Evolutionary conservation across 208 protist genomes (phyloP).

Genomic region (Acanthamoeba culbertsoni): DNA sequence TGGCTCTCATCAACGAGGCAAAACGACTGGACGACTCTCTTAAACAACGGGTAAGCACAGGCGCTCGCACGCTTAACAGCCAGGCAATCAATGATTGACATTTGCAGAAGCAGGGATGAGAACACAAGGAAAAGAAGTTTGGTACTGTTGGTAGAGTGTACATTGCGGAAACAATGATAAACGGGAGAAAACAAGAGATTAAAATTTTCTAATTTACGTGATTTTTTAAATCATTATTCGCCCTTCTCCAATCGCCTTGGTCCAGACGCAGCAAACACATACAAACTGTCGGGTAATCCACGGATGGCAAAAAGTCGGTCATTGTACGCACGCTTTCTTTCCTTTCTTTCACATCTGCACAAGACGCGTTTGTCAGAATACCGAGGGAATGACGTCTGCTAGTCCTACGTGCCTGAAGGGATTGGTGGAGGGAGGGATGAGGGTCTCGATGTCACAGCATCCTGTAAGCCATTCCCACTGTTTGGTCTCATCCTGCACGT

Average conservation of each 20-base stretch:
- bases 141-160: neutral
- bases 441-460: conserved; percentile 26
- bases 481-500: conserved; percentile 15
- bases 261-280: neutral
- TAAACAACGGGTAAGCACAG: neutral
- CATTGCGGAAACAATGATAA: too few relatives aligned
- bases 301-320: conserved; percentile 28
- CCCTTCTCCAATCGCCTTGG: neutral
- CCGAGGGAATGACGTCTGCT: neutral
- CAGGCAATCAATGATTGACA: too few relatives aligned
- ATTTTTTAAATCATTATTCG: neutral
- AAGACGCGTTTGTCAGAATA: neutral
- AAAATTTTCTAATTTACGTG: neutral
- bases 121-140: neutral
- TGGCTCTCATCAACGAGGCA: neutral
- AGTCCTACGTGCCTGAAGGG: conserved; percentile 2
- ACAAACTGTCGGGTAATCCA: conserved; percentile 6
- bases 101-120: too few relatives aligned
- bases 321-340: conserved; percentile 15
- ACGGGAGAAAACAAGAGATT: neutral
- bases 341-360: neutral
- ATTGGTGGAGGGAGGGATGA: neutral
- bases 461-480: conserved; percentile 13
- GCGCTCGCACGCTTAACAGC: too few relatives aligned
- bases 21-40: neutral